Evolutionary conservation across 2,329 filamentous ascomycete species (phyloP).

Genomic region (Stenocarpella maydis): DNA sequence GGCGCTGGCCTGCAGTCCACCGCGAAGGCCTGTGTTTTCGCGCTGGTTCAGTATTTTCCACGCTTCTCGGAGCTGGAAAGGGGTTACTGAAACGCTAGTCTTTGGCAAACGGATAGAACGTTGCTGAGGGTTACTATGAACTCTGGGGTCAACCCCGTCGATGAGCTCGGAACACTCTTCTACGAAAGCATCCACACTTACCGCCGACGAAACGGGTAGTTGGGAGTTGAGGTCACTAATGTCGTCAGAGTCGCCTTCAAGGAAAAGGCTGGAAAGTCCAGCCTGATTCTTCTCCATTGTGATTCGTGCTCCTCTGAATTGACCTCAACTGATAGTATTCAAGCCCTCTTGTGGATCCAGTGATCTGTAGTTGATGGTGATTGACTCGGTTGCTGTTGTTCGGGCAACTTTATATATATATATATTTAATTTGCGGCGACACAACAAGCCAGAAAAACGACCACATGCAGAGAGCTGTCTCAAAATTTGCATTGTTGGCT

Average conservation of each 20-base stretch:
- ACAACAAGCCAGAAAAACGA: accelerated
- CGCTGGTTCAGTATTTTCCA: background rate
- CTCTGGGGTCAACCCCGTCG: background rate
- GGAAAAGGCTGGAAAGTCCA: background rate
- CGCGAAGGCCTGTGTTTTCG: background rate
- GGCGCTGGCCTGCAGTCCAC: background rate
- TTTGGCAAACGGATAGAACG: background rate
- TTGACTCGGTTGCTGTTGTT: background rate
- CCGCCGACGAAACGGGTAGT: background rate
- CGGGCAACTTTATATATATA: too few species aligned
- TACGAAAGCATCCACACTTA: background rate
- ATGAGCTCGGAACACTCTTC: background rate
- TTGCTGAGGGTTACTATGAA: background rate
- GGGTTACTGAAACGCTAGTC: background rate
- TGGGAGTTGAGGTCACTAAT: background rate
- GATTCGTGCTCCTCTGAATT: background rate
- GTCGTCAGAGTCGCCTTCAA: background rate
- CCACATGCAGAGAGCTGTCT: background rate
- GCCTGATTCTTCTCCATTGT: background rate
- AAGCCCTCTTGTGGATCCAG: background rate
- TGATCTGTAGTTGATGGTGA: background rate
- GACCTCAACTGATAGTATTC: too few species aligned
- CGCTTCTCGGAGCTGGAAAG: background rate
- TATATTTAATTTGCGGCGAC: too few species aligned
- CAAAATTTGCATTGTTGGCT: background rate